These are phyloP conservation scores for Fusarium decemcellulare DNA, from an alignment of 2,329 filamentous ascomycete species.

Conservation along the genomic window DNA sequence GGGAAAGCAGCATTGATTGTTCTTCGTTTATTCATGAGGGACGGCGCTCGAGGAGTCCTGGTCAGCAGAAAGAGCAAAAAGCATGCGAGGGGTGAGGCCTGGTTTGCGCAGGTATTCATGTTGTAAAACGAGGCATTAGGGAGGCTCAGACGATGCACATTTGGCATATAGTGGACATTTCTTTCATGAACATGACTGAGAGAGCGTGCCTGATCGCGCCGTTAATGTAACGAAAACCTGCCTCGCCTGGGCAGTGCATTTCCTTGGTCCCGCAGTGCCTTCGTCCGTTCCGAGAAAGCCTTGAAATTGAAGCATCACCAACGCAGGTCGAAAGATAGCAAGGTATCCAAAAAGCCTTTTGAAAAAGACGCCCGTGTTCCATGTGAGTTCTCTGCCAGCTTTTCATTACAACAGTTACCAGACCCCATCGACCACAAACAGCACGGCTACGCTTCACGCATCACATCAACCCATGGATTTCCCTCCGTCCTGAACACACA, in stretches of 20 bases:
- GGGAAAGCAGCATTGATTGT: constrained; percentile 28
- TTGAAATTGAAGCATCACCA: constrained; percentile 3
- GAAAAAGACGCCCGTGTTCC: constrained; percentile 31
- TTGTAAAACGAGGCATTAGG: constrained; percentile 1
- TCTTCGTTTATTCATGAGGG: constrained; percentile 38
- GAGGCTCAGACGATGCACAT: constrained; percentile 11
- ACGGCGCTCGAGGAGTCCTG: constrained; percentile 46
- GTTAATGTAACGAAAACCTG: constrained; percentile 2
- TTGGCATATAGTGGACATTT: constrained; percentile 20
- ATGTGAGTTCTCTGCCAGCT: constrained; percentile 39
- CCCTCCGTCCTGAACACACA: constrained; percentile 32
- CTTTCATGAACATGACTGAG: constrained; percentile 29
- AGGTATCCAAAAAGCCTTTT: neutral
- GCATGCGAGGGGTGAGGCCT: constrained; percentile 12
- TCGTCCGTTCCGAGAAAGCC: neutral
- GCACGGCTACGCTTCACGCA: constrained; percentile 43
- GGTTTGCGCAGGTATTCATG: constrained; percentile 6
- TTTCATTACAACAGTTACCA: constrained; percentile 47
- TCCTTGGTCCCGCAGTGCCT: neutral
- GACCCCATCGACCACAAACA: constrained; percentile 42
- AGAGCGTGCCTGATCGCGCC: constrained; percentile 20
- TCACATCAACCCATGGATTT: constrained; percentile 38
- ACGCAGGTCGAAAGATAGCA: constrained; percentile 1
- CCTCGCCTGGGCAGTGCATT: neutral
- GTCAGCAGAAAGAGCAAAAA: constrained; percentile 31